Base-by-base conservation (phyloP, 2,329 filamentous ascomycete genomes). In the Fusarium sp. region DNA sequence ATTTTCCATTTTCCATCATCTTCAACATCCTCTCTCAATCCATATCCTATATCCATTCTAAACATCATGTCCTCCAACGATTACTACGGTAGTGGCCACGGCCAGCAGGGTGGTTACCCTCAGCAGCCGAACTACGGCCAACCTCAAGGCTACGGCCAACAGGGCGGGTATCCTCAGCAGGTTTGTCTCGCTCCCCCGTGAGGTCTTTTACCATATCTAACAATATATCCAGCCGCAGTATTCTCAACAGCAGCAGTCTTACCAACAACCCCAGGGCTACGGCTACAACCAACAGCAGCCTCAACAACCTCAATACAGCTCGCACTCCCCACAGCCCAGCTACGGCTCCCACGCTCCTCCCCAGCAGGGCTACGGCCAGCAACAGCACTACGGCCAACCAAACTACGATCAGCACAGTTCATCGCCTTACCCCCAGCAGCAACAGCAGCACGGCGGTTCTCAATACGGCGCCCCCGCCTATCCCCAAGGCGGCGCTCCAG, bases 61-160 rank as follows among this genome's bases (percentile, higher is more conserved):
- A 19, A 41, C 54, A 70, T 4, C 27, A 81, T 81, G 79, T 80
- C 79, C 11, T 70, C 75, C 44, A 72, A 78, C 56, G 78, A 80
- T 41, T 80, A 79, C 66, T 81, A 80, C 75, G 76, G 77, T 63
- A 72, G 69, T 54, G 71, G 72, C 41, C 71, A 72, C 64, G 48
- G 59, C 30, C 73, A 76, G 44, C 70, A 70, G 35, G 41, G 58
- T 35, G 68, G 68, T 30, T 63, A 75, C 39, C 74, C 72, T 48
- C 73, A 71, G 47, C 56, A 70, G 61, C 67, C 64, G 35, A 60
- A 49, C 45, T 70, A 72, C 27, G 58, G 62, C 5, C 72, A 75
- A 22, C 71, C 72, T 39, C 66, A 67, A 20, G 43, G 56, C 14
- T 69, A 71, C 19, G 39, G 39, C 19, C 65, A 71, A 19, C 65